Evolutionary conservation across 371 early-diverging fungal species (phyloP).

Genomic region (Mucor racemosus): DNA sequence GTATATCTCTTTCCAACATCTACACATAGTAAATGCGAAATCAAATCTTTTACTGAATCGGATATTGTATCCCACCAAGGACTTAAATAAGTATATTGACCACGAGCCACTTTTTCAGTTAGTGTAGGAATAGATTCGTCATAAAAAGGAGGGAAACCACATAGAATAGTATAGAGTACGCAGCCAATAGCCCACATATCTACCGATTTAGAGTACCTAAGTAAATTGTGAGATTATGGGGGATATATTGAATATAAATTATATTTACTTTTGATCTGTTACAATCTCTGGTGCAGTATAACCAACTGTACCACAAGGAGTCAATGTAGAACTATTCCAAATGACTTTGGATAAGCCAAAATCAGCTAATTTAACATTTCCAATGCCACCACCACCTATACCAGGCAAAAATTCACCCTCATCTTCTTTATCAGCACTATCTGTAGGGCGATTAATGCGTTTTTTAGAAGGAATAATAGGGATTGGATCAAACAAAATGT

Average conservation of each 20-base stretch:
- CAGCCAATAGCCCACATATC: conserved; percentile 97
- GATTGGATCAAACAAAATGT: conserved; percentile 84
- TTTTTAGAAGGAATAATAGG: conserved; percentile 58
- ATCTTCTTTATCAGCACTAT: conserved; percentile 61
- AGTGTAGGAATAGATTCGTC: conserved; percentile 78
- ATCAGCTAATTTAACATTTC: conserved; percentile 83
- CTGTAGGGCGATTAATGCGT: conserved; percentile 32
- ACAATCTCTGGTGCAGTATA: conserved; percentile 94
- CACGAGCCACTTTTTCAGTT: conserved; percentile 78
- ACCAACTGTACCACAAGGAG: conserved; percentile 92
- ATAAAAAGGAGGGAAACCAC: conserved; percentile 92
- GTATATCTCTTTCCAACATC: conserved; percentile 83
- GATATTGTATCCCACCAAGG: conserved; percentile 93
- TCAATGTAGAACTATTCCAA: conserved; percentile 81
- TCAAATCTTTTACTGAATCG: conserved; percentile 75
- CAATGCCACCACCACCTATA: conserved; percentile 84
- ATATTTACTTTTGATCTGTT: conserved; percentile 46
- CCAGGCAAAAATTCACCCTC: conserved; percentile 77
- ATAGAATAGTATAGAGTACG: conserved; percentile 87
- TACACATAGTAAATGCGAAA: conserved; percentile 80
- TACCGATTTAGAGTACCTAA: conserved; percentile 68
- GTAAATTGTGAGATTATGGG: not conserved
- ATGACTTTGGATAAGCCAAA: conserved; percentile 87
- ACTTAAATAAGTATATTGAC: conserved; percentile 75
- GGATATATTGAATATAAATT: no score